Conservation (phyloP, 1,139 yeast genomes). For the Pichia sp. region DNA sequence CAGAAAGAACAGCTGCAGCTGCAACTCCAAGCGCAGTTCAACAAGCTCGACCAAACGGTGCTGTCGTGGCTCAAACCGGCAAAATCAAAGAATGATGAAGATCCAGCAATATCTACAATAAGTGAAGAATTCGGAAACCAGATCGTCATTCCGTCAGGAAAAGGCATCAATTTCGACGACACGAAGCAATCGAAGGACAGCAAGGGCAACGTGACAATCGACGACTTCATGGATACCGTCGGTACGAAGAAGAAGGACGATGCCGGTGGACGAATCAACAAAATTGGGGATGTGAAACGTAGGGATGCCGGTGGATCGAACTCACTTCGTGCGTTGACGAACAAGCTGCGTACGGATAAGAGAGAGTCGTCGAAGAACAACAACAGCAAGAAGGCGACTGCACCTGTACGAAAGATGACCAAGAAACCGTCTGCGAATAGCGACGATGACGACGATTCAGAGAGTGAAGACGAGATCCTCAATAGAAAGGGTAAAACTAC, state of each 20-base stretch:
- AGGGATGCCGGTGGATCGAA: constrained; percentile 12
- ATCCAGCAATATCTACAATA: neutral
- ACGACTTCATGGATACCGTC: constrained; percentile 14
- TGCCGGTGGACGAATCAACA: constrained; percentile 9
- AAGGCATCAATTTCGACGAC: constrained; percentile 34
- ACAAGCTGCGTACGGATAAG: constrained; percentile 40
- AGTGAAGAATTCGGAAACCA: constrained; percentile 26
- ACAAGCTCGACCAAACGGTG: constrained; percentile 39
- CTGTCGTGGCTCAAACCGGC: constrained; percentile 43
- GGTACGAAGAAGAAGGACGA: neutral
- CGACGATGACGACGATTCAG: constrained; percentile 10
- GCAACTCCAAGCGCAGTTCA: constrained; percentile 44
- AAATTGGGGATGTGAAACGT: constrained; percentile 18
- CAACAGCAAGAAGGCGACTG: neutral
- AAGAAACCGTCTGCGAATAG: constrained; percentile 8
- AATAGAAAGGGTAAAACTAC: constrained; percentile 19
- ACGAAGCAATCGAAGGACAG: constrained; percentile 6
- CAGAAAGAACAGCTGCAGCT: constrained; percentile 50
- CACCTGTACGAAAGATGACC: neutral
- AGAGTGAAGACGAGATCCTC: constrained; percentile 24
- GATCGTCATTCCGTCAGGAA: constrained; percentile 48
- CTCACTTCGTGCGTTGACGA: constrained; percentile 47
- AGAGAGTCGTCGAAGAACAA: constrained; percentile 17
- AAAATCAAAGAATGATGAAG: neutral
- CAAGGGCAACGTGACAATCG: constrained; percentile 9